Evolutionary conservation across 1,284 basidiomycete genomes (phyloP), one percentile per base, ranked within the genome.

Genomic region (Somion occarium): DNA sequence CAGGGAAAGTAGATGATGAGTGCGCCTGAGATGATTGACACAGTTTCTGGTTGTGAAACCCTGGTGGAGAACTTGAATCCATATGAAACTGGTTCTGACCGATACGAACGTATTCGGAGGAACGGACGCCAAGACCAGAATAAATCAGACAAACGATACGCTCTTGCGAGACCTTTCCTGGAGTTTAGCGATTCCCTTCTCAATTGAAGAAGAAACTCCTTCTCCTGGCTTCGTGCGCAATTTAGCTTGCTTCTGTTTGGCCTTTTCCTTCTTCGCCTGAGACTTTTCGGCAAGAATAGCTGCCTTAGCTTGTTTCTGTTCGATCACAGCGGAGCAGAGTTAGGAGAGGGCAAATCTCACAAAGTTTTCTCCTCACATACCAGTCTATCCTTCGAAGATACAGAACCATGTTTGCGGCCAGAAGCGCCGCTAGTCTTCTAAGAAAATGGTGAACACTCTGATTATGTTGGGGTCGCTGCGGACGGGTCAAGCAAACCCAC

Each of bases 251-350:
- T 57, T 58, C 37, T 50, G 46, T 46, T 61, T 64, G n/a, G 58
- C 57, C 38, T 65, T 67, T 23, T 62, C 65, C 38, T 60, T 60
- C 53, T 66, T 69, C 19, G 57, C 58, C 7, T 48, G 55, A 11
- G 61, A 57, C 20, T 55, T 60, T 34, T 62, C 57, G n/a, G 61
- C 55, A n/a, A 58, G 58, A 23, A 66, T 55, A 24, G 51, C 51
- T 15, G 60, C 59, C 44, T 63, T 69, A 27, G 59, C 59, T 50
- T 62, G 52, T 50, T 65, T 61, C 64, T 66, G 52, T 4, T 26
- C 15, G 20, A 30, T 13, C 26, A 18, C 18, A 48, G 20, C 18
- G 44, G 22, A 22, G 27, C 30, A 34, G 15, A 7, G 30, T 34
- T 23, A 13, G 22, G 19, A 38, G 15, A 38, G 26, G 15, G 41